phyloP scores from a whole-genome alignment of 2,329 filamentous ascomycete genomes.

The Xylariaceae sp. region DNA sequence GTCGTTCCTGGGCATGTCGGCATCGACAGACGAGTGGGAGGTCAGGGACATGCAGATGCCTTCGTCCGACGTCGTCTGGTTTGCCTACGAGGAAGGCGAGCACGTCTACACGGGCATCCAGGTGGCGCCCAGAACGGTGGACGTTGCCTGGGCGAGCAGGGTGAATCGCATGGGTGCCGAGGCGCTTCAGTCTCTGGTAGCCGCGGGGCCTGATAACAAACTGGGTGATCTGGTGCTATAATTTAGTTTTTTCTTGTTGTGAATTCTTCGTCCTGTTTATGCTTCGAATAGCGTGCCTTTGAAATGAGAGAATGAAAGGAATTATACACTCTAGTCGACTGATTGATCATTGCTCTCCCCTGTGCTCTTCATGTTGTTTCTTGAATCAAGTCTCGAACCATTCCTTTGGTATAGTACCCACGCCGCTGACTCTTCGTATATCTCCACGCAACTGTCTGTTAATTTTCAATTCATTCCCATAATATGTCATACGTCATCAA shows the following conservation, averaged over 20 bases:
- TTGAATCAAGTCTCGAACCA: too few relatives aligned
- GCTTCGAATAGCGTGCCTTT: background rate
- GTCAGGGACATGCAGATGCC: background rate
- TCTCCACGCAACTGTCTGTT: too few relatives aligned
- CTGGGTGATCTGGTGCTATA: background rate
- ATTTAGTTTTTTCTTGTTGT: background rate
- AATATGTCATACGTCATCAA: too few relatives aligned
- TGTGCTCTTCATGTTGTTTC: too few relatives aligned
- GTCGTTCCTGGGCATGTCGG: slow-evolving; percentile 3
- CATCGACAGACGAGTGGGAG: background rate
- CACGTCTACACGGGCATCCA: background rate
- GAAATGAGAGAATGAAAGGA: background rate
- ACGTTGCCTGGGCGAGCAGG: background rate
- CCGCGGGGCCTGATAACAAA: background rate
- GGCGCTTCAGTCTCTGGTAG: background rate
- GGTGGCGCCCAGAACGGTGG: background rate
- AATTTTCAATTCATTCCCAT: too few relatives aligned
- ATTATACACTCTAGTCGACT: too few relatives aligned
- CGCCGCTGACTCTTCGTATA: too few relatives aligned
- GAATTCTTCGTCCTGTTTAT: background rate
- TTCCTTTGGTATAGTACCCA: too few relatives aligned
- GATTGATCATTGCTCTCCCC: too few relatives aligned
- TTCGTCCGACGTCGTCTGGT: background rate
- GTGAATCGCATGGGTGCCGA: background rate
- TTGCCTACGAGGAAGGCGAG: background rate